These are phyloP conservation scores for Herpotrichia juniperi DNA, from an alignment of 2,329 filamentous ascomycete genomes.

Conservation along the genomic window DNA sequence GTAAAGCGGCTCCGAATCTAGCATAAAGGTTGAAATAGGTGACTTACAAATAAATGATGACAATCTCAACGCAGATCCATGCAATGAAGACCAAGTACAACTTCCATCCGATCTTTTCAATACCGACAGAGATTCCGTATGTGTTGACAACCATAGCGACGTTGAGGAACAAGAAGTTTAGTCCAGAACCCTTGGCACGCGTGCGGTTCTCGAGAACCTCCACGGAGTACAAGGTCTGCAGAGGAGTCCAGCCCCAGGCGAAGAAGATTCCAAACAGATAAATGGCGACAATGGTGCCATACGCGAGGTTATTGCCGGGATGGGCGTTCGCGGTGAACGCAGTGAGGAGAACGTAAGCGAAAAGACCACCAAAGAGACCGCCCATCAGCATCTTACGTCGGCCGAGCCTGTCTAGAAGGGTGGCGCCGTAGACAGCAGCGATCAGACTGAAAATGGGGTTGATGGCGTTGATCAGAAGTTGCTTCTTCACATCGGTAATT, in stretches of 20 bases:
- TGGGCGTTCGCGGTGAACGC: slow-evolving; percentile 41
- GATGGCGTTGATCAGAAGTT: slow-evolving; percentile 50
- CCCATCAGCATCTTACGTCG: slow-evolving; percentile 44
- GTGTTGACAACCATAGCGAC: slow-evolving; percentile 42
- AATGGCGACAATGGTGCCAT: slow-evolving; percentile 48
- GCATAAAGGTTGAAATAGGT: background rate
- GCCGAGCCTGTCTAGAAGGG: slow-evolving; percentile 39
- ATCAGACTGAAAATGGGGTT: slow-evolving; percentile 48
- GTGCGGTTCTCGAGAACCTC: slow-evolving; percentile 48
- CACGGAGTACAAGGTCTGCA: slow-evolving; percentile 48
- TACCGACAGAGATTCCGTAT: slow-evolving; percentile 38
- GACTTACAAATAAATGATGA: slow-evolving; percentile 26
- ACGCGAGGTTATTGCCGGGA: slow-evolving; percentile 34
- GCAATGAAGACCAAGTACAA: slow-evolving; percentile 39
- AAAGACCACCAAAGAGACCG: slow-evolving; percentile 41
- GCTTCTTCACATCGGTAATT: slow-evolving; percentile 42
- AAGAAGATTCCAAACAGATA: slow-evolving; percentile 50
- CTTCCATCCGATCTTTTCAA: slow-evolving; percentile 39
- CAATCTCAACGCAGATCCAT: slow-evolving; percentile 40
- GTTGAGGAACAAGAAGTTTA: slow-evolving; percentile 43
- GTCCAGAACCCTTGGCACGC: slow-evolving; percentile 43
- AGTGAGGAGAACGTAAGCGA: slow-evolving; percentile 43
- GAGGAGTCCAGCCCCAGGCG: slow-evolving; percentile 48
- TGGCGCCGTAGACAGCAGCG: slow-evolving; percentile 47
- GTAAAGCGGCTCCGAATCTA: background rate